Evolutionary conservation across 169 alveolate genomes (phyloP).

Genomic region (Plasmodium coatneyi): DNA sequence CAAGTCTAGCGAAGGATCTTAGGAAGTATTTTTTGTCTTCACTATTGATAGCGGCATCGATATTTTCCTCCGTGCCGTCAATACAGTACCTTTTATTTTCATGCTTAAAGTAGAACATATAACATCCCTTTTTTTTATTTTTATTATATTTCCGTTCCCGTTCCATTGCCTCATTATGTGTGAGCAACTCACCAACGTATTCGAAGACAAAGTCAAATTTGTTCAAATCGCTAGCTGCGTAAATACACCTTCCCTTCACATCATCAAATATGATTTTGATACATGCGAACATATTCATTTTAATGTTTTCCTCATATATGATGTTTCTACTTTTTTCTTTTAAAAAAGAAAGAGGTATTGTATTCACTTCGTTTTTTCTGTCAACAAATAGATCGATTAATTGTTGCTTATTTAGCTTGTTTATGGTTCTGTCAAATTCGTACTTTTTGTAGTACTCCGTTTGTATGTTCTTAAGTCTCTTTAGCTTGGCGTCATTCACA

Average conservation of each 20-base stretch:
- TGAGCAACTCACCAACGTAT: constrained; percentile 88
- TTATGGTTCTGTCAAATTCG: constrained; percentile 37
- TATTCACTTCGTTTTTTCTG: constrained; percentile 48
- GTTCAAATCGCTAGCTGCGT: constrained; percentile 86
- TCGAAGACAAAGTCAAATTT: constrained; percentile 89
- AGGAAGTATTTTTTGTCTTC: constrained; percentile 33
- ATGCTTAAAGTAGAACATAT: constrained; percentile 88
- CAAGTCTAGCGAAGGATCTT: constrained; percentile 85
- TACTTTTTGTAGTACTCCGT: constrained; percentile 30
- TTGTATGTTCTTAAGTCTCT: constrained; percentile 21
- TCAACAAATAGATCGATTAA: constrained; percentile 47
- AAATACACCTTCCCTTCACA: constrained; percentile 89
- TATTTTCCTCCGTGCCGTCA: constrained; percentile 91
- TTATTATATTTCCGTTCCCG: constrained; percentile 82
- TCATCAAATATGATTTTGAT: constrained; percentile 54
- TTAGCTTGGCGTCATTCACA: constrained; percentile 37
- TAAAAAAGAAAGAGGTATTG: constrained; percentile 27
- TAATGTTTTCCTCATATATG: constrained; percentile 62
- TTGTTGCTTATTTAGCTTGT: constrained; percentile 30
- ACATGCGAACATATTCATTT: constrained; percentile 72
- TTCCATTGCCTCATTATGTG: constrained; percentile 86
- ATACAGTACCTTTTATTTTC: constrained; percentile 85
- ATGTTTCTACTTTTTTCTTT: constrained; percentile 60
- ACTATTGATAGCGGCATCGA: constrained; percentile 83
- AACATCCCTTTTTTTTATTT: constrained; percentile 80